phyloP scores from a whole-genome alignment of 768 basidiomycete species.

The Termitomyces titanicus region DNA sequence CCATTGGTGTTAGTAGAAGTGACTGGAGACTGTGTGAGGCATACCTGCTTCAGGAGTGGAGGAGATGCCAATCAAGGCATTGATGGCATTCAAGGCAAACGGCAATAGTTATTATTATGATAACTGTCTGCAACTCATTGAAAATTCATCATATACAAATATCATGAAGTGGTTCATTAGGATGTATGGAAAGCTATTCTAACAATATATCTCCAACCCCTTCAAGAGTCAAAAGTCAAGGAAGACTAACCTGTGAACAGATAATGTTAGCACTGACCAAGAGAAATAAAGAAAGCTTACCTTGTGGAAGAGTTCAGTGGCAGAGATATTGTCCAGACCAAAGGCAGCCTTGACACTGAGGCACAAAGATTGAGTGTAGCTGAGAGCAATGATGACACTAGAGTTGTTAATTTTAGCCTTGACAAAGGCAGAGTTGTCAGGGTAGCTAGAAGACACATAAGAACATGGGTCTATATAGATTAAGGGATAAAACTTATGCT shows the following conservation, averaged over 20 bases:
- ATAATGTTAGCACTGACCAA: neutral
- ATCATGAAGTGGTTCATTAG: slow-evolving; percentile 12
- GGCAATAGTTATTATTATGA: neutral
- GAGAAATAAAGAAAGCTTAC: slow-evolving; percentile 23
- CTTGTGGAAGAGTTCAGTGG: slow-evolving; percentile 75
- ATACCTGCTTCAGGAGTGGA: slow-evolving; percentile 27
- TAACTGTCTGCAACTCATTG: neutral
- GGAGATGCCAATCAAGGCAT: slow-evolving; percentile 25
- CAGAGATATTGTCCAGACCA: slow-evolving; percentile 78
- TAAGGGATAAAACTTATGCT: slow-evolving; percentile 52
- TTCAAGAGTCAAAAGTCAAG: slow-evolving; percentile 71
- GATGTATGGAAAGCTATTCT: slow-evolving; percentile 26
- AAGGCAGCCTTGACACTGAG: slow-evolving; percentile 92
- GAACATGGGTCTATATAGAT: neutral
- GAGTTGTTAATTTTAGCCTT: slow-evolving; percentile 99
- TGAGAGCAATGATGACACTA: slow-evolving; percentile 85
- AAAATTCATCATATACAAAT: neutral
- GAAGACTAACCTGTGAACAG: slow-evolving; percentile 60
- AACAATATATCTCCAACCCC: slow-evolving; percentile 27
- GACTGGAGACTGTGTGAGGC: slow-evolving; percentile 17
- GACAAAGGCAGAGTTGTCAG: slow-evolving; percentile 87
- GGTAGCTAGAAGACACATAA: slow-evolving; percentile 44
- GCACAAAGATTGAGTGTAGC: slow-evolving; percentile 91
- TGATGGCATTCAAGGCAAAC: neutral
- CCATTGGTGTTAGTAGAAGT: slow-evolving; percentile 21